Evolutionary conservation across 805 yeast genomes (phyloP).

Genomic region (Wickerhamiella nectarea): DNA sequence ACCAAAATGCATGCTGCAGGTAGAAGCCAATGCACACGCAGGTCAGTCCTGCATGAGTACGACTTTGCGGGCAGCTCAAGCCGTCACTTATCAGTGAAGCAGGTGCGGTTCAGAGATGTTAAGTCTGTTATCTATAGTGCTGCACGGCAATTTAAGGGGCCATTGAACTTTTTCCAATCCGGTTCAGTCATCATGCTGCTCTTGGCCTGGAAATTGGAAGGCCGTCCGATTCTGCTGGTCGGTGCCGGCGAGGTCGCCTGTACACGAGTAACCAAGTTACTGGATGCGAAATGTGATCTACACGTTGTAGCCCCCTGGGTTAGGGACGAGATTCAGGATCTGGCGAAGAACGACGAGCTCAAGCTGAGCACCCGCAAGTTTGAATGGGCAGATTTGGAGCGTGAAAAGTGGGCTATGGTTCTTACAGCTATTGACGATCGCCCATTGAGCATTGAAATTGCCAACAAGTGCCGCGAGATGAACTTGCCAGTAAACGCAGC

Average conservation of each 20-base stretch:
- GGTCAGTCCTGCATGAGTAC: no score
- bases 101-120: no score
- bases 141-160: no score
- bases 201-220: conserved; percentile 22
- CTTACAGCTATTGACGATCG: conserved; percentile 68
- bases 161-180: no score
- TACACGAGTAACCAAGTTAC: conserved; percentile 50
- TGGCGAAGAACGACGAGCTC: conserved; percentile 13
- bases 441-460: conserved; percentile 41
- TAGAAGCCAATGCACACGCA: no score
- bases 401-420: conserved; percentile 43
- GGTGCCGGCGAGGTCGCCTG: conserved; percentile 63
- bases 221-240: conserved; percentile 51
- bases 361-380: conserved; percentile 12
- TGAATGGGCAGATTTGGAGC: conserved; percentile 19
- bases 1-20: no score
- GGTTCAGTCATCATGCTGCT: conserved; percentile 12
- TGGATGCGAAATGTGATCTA: conserved; percentile 56
- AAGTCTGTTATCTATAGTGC: no score
- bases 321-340: conserved; percentile 36
- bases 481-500: conserved; percentile 59
- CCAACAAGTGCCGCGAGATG: conserved; percentile 35
- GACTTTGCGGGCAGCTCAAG: no score
- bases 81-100: no score
- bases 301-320: conserved; percentile 45